Percentiles rank a stretch among this genome's conserved stretches.
Conservation (phyloP, 164 flowering plant genomes). For the Liquidambar formosana region DNA sequence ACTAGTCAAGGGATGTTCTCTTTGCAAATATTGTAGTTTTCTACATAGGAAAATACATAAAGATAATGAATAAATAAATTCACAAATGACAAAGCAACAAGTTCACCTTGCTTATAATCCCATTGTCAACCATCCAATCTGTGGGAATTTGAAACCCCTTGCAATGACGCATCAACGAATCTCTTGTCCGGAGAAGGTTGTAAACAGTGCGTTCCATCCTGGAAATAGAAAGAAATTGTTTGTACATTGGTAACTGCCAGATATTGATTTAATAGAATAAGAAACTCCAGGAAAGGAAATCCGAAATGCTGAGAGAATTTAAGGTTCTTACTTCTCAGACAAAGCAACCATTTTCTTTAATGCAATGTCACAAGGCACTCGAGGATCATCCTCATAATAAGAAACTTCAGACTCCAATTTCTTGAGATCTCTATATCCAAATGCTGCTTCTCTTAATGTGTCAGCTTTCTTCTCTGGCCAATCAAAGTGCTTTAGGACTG, state of each 20-base stretch:
- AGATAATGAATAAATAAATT: background rate
- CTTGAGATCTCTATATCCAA: constrained; percentile 82
- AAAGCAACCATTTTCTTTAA: constrained; percentile 80
- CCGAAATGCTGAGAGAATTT: background rate
- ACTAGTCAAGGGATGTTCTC: background rate
- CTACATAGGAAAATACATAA: background rate
- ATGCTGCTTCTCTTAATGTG: constrained; percentile 91
- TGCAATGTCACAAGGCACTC: constrained; percentile 68
- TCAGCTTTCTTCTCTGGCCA: constrained; percentile 99
- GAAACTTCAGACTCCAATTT: constrained; percentile 77
- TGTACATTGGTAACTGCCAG: background rate
- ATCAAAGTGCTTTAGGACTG: constrained; percentile 90
- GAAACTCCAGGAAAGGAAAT: background rate
- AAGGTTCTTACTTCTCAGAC: constrained; percentile 75
- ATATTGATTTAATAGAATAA: background rate
- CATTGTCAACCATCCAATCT: constrained; percentile 90
- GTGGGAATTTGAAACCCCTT: constrained; percentile 80
- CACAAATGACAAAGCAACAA: background rate
- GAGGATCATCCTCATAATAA: constrained; percentile 61
- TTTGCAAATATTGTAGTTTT: background rate
- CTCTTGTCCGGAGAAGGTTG: constrained; percentile 66
- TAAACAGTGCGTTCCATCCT: constrained; percentile 85
- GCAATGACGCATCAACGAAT: constrained; percentile 61
- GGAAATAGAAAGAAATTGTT: background rate
- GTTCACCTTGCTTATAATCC: constrained; percentile 76